phyloP scores from a whole-genome alignment of 345 rosid genomes.

The Lagerstroemia speciosa region DNA sequence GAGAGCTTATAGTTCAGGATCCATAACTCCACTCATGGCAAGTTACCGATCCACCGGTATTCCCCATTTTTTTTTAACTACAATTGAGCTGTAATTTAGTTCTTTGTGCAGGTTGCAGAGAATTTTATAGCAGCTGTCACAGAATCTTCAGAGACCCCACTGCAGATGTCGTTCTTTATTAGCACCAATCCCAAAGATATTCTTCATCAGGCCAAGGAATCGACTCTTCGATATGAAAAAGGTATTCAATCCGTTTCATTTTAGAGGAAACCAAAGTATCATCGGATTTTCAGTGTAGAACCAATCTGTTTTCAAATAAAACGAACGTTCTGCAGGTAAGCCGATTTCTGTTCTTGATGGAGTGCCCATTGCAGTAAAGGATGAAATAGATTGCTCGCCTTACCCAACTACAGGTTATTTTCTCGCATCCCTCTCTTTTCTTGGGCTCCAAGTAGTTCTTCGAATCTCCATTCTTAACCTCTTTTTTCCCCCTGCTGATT shows the following conservation, averaged over 20 bases:
- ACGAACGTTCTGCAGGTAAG: conserved; percentile 28
- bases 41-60: neutral
- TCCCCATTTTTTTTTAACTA: neutral
- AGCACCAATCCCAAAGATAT: conserved; percentile 36
- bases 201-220: conserved; percentile 46
- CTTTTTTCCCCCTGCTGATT: neutral
- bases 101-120: conserved; percentile 40
- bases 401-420: conserved; percentile 61
- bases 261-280: too few relatives aligned
- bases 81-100: neutral
- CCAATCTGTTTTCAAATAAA: neutral
- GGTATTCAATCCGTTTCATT: conserved; percentile 20
- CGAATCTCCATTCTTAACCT: neutral
- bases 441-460: neutral
- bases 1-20: conserved; percentile 41
- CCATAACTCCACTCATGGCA: conserved; percentile 38
- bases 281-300: neutral
- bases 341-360: conserved; percentile 62
- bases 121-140: conserved; percentile 32
- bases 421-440: neutral
- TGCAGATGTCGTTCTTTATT: conserved; percentile 59
- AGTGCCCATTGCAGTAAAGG: conserved; percentile 64
- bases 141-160: conserved; percentile 29
- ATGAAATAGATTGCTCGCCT: conserved; percentile 68
- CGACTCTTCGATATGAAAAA: conserved; percentile 41